Evolutionary conservation across 139 green algal species (phyloP).

Genomic region (Monoraphidium neglectum): DNA sequence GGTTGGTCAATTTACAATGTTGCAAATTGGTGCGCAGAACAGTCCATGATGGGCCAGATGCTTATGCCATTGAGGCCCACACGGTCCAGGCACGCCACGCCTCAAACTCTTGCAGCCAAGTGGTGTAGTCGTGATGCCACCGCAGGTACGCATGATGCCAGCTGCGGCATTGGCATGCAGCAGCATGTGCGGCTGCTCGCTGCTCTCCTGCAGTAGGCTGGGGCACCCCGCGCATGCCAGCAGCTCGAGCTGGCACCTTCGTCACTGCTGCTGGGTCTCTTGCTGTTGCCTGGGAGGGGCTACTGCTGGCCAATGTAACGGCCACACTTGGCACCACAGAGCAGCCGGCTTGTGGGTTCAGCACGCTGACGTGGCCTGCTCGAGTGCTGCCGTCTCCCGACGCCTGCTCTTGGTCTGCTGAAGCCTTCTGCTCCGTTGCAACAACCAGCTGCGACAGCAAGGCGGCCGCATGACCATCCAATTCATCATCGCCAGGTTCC

Average conservation of each 20-base stretch:
- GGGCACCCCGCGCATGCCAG: background rate
- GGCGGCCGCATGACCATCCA: conserved; percentile 21
- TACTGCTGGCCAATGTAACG: background rate
- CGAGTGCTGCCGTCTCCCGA: background rate
- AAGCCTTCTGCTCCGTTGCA: background rate
- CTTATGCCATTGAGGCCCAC: no score
- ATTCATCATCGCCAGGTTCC: conserved; percentile 11
- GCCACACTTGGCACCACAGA: background rate
- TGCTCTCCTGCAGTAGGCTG: background rate
- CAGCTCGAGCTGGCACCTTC: background rate
- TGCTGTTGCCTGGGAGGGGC: background rate
- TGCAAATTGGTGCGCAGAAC: no score
- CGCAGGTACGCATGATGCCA: conserved; percentile 7
- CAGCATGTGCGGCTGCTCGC: background rate
- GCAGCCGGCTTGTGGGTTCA: background rate
- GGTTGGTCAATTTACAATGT: no score
- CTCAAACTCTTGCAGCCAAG: conserved; percentile 31
- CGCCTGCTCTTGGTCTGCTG: background rate
- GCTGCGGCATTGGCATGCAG: background rate
- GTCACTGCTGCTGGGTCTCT: background rate
- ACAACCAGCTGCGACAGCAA: conserved; percentile 11
- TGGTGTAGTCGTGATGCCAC: conserved; percentile 12
- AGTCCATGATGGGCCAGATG: no score
- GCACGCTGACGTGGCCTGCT: background rate
- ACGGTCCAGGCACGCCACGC: no score